A percentile compares a stretch with the other conserved stretches of the same genome.
Evolutionary conservation across 2,329 filamentous ascomycete genomes (phyloP).

Genomic region (Neofusicoccum sp.): DNA sequence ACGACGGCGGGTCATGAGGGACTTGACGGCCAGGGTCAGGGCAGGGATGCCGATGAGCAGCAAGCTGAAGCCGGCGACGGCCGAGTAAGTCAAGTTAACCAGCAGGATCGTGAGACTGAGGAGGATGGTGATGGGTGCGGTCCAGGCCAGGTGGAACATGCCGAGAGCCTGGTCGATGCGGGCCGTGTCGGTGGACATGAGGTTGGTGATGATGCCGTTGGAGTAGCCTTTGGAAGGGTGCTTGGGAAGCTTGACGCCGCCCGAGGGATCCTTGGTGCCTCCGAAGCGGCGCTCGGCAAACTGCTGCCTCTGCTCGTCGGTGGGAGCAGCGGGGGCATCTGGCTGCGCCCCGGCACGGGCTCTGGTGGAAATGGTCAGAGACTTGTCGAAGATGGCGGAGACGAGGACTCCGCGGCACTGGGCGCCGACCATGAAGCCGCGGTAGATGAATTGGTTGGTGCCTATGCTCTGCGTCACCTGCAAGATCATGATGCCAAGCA

Average conservation of each 20-base stretch:
- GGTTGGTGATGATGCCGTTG: conserved; percentile 85
- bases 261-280: conserved; percentile 32
- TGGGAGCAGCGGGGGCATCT: conserved; percentile 43
- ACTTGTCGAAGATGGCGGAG: conserved; percentile 79
- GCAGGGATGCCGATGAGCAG: conserved; percentile 77
- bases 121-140: conserved; percentile 74
- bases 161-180: conserved; percentile 86
- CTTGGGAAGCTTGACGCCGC: conserved; percentile 43
- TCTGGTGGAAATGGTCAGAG: conserved; percentile 77
- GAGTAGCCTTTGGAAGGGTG: conserved; percentile 75
- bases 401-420: conserved; percentile 76
- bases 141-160: conserved; percentile 90
- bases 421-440: conserved; percentile 81
- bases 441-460: conserved; percentile 84
- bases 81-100: conserved; percentile 87
- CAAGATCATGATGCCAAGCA: conserved; percentile 82
- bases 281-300: conserved; percentile 54
- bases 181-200: conserved; percentile 96
- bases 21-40: conserved; percentile 74
- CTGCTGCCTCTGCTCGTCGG: conserved; percentile 49
- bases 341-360: conserved; percentile 72
- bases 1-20: conserved; percentile 69
- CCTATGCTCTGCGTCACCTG: conserved; percentile 78
- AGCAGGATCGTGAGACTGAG: conserved; percentile 52
- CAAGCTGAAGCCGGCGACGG: conserved; percentile 82